Evolutionary conservation across 2,329 filamentous ascomycete genomes (phyloP), one percentile per base, ranked within the genome.

Genomic region (Leptoxyphium fumago): DNA sequence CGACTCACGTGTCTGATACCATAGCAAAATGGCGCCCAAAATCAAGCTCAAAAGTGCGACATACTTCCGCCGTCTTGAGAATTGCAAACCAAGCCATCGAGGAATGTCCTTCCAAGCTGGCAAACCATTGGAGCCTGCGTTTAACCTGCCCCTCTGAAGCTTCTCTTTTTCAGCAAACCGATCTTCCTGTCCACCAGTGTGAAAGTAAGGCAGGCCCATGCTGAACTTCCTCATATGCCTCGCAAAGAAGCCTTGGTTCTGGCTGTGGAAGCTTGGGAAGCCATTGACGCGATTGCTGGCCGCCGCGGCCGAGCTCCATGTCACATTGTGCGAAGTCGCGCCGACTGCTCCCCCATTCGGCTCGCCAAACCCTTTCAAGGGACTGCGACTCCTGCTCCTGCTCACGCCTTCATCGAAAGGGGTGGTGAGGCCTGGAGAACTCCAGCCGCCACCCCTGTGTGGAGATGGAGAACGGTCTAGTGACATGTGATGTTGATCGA

Each of bases 391-490:
- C 48, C 81, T 81, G 61, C 81, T 84, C 46, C 68, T 63, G 43
- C 57, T 56, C 44, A 65, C 64, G 54, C 47, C 40, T 39, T 61
- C 48, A 36, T 57, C 52, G 46, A 65, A 69, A 51, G 77, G 78
- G 48, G 82, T 78, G 58, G 77, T 82, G 55, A 94, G 72, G 46
- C 84, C 59, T 85, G 73, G 50, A 80, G 84, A 45, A 83, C 86
- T 65, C 88, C 89, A 95, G 55, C 87, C 87, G 59, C 85, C 86
- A 56, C 83, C 82, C 48, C 79, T 82, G 50, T 78, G 75, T 49
- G 88, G 89, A 45, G 86, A 94, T 42, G 88, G 85, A 59, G 85
- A 93, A 65, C 86, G 79, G 53, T 87, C 91, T 50, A 89, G 68
- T 53, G 84, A 84, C 88, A 94, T 94, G 47, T 50, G 51, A 6